Conservation (phyloP, 129 eudicot species). For the Saposhnikovia divaricata region DNA sequence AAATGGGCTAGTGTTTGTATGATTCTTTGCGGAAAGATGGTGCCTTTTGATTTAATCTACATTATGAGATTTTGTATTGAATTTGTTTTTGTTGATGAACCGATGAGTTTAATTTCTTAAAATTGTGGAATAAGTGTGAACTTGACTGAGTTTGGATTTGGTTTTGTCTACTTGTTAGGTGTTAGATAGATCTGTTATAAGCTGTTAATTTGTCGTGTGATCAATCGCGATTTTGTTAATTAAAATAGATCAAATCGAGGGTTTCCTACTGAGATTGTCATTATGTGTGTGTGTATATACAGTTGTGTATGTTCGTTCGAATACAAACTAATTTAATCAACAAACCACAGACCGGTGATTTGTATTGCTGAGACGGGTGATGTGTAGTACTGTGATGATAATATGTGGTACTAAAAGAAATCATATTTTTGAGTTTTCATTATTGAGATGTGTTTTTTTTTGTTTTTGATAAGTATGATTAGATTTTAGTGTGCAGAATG, state of each 20-base stretch:
- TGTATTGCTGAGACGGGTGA: neutral
- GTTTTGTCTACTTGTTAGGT: neutral
- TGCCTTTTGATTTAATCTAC: slow-evolving; percentile 26
- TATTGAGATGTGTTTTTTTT: neutral
- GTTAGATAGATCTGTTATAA: neutral
- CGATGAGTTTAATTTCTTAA: neutral
- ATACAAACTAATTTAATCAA: neutral
- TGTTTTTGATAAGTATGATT: neutral
- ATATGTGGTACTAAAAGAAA: neutral
- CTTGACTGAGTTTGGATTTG: neutral
- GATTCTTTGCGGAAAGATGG: neutral
- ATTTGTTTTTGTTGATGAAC: slow-evolving; percentile 17
- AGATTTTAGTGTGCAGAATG: slow-evolving; percentile 34
- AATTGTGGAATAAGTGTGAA: neutral
- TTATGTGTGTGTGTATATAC: neutral
- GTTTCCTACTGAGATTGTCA: neutral
- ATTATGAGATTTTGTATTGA: slow-evolving; percentile 18
- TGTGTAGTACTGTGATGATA: neutral
- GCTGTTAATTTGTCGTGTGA: neutral
- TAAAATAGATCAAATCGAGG: neutral
- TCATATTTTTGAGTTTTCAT: neutral
- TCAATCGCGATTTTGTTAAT: neutral
- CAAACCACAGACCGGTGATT: neutral
- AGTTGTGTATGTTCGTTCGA: neutral
- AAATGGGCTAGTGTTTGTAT: neutral